Percentiles rank a stretch among this genome's conserved stretches.
phyloP scores from a whole-genome alignment of 169 alveolate species.

The Cryptosporidium andersoni region DNA sequence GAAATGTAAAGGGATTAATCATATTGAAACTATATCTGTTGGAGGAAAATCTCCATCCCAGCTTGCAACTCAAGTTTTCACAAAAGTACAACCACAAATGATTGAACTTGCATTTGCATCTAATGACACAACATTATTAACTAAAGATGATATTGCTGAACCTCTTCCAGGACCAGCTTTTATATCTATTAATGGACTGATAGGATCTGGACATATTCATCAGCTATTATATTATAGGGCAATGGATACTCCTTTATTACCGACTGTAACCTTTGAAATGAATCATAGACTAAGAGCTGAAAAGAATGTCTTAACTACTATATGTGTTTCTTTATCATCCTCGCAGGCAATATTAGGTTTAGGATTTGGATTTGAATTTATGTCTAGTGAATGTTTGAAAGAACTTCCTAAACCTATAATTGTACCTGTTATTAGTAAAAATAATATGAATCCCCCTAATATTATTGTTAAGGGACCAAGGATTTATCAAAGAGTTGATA shows the following conservation, averaged over 20 bases:
- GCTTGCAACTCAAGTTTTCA: constrained; percentile 41
- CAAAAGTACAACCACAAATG: constrained; percentile 63
- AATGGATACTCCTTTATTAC: constrained; percentile 18
- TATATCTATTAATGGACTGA: constrained; percentile 57
- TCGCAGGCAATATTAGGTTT: constrained; percentile 49
- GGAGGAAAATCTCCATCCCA: constrained; percentile 70
- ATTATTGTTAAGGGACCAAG: constrained; percentile 50
- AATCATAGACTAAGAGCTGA: constrained; percentile 22
- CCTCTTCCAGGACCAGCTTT: constrained; percentile 61
- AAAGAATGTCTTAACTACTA: constrained; percentile 30
- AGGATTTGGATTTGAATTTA: constrained; percentile 68
- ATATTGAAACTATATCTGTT: constrained; percentile 30
- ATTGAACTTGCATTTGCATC: constrained; percentile 45
- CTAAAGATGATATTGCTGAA: neutral
- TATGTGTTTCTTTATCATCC: constrained; percentile 36
- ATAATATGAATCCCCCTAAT: constrained; percentile 29
- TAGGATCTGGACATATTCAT: constrained; percentile 51
- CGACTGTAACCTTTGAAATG: constrained; percentile 61
- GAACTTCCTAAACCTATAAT: constrained; percentile 36
- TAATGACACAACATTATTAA: neutral
- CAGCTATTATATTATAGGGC: constrained; percentile 57
- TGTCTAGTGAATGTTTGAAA: constrained; percentile 15
- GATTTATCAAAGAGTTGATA: constrained; percentile 50
- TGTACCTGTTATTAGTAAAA: constrained; percentile 35
- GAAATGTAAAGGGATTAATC: constrained; percentile 54